A percentile compares a stretch with the other conserved stretches of the same genome.
Evolutionary conservation across 495 filamentous ascomycete species (phyloP).

Genomic region (Penicillium argentinense): DNA sequence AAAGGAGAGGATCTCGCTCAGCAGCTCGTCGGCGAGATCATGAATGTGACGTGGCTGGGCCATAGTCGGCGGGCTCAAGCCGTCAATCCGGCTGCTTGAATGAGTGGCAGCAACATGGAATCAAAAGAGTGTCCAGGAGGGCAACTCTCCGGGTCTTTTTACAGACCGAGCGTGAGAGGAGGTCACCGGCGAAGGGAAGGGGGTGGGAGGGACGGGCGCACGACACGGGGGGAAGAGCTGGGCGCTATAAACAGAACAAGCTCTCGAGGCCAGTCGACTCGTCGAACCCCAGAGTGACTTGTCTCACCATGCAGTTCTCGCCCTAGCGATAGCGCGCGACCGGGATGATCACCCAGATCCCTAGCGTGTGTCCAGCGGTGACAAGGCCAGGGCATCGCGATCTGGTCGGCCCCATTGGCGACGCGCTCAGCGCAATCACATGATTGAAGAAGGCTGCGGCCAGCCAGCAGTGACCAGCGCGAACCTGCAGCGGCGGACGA

Average conservation of each 20-base stretch:
- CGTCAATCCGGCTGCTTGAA: conserved; percentile 37
- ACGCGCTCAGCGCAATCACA: conserved; percentile 34
- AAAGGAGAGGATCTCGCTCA: conserved; percentile 53
- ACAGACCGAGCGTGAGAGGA: conserved; percentile 6
- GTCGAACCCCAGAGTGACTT: conserved; percentile 15
- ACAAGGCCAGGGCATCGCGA: conserved; percentile 18
- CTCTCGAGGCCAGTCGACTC: conserved; percentile 8
- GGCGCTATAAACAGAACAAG: conserved; percentile 6
- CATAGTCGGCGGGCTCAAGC: conserved; percentile 42
- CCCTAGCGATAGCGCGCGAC: conserved; percentile 26
- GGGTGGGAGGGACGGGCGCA: conserved; percentile 3
- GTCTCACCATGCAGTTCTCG: conserved; percentile 29
- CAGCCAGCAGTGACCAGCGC: conserved; percentile 36
- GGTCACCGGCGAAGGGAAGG: conserved; percentile 8
- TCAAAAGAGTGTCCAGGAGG: not conserved
- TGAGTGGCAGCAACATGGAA: conserved; percentile 43
- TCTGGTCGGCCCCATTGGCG: conserved; percentile 21
- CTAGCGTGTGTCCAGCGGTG: conserved; percentile 22
- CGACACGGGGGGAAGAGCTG: conserved; percentile 1
- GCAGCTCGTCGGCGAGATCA: conserved; percentile 59
- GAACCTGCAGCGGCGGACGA: conserved; percentile 33
- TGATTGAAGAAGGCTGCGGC: conserved; percentile 43
- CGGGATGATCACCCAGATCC: conserved; percentile 27
- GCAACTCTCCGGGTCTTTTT: conserved; percentile 6
- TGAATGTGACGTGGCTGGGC: conserved; percentile 42